Evolutionary conservation across 495 filamentous ascomycete genomes (phyloP).

Genomic region (Venustampulla echinocandica): DNA sequence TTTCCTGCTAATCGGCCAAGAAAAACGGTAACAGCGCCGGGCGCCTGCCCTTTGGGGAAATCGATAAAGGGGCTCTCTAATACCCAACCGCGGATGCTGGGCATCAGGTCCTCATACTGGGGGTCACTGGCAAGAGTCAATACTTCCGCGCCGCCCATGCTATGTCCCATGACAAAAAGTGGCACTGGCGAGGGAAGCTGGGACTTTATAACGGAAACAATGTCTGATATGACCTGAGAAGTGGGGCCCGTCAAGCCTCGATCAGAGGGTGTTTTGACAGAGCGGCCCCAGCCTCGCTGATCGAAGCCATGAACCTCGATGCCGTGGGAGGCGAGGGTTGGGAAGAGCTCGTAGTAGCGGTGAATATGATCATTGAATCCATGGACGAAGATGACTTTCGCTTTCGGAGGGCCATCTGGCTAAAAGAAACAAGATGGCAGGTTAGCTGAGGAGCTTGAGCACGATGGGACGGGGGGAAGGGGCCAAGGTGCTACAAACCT

Average conservation of each 20-base stretch:
- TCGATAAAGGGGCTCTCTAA: slow-evolving; percentile 62
- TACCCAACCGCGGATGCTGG: slow-evolving; percentile 55
- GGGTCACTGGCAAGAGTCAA: slow-evolving; percentile 39
- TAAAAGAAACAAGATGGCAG: neutral
- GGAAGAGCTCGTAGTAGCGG: slow-evolving; percentile 61
- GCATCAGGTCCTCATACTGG: slow-evolving; percentile 33
- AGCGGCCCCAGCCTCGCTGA: slow-evolving; percentile 62
- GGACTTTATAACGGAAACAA: slow-evolving; percentile 56
- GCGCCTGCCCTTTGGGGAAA: slow-evolving; percentile 53
- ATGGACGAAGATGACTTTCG: slow-evolving; percentile 71
- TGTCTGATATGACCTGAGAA: slow-evolving; percentile 59
- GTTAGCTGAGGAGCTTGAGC: slow-evolving; percentile 2
- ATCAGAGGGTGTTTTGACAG: slow-evolving; percentile 37
- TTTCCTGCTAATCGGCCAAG: slow-evolving; percentile 55
- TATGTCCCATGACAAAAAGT: slow-evolving; percentile 81
- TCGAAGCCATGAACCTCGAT: slow-evolving; percentile 70
- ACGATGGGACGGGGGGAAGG: neutral
- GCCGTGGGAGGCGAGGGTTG: slow-evolving; percentile 55
- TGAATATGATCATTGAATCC: slow-evolving; percentile 85
- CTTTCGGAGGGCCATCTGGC: slow-evolving; percentile 30
- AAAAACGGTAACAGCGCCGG: slow-evolving; percentile 45
- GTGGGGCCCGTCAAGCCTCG: slow-evolving; percentile 66
- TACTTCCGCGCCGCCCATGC: slow-evolving; percentile 71
- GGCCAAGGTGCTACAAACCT: slow-evolving; percentile 39
- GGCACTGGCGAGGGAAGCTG: slow-evolving; percentile 40